phyloP scores from a whole-genome alignment of 2,329 filamentous ascomycete species.

The Venturia asperata region DNA sequence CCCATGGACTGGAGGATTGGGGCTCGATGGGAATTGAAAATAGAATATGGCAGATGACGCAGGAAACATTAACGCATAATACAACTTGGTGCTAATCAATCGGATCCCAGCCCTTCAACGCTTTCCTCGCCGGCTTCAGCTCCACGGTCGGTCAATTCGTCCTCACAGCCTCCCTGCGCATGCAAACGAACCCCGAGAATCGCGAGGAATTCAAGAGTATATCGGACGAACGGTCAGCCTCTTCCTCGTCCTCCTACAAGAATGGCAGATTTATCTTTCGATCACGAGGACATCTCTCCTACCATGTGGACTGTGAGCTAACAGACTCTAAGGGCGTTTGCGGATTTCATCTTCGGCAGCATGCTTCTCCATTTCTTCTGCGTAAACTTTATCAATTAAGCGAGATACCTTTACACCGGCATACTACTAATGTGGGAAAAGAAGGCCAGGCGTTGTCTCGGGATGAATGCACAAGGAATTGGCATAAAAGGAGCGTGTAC shows the following conservation, averaged over 20 bases:
- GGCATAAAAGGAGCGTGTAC: background rate
- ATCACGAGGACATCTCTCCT: background rate
- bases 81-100: background rate
- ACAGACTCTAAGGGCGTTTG: conserved; percentile 64
- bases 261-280: background rate
- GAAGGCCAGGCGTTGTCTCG: conserved; percentile 4
- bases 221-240: conserved; percentile 67
- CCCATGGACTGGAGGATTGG: background rate
- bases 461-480: background rate
- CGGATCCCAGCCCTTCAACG: conserved; percentile 81
- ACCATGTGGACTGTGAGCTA: background rate
- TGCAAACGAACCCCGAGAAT: conserved; percentile 83
- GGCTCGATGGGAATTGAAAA: background rate
- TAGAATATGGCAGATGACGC: background rate
- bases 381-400: conserved; percentile 96
- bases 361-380: conserved; percentile 97
- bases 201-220: conserved; percentile 68
- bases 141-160: conserved; percentile 97
- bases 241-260: background rate
- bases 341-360: conserved; percentile 92
- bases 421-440: background rate
- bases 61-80: background rate
- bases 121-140: conserved; percentile 90
- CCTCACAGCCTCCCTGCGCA: conserved; percentile 79
- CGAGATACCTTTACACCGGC: background rate